A percentile compares a stretch with the other conserved stretches of the same genome.
Conservation (phyloP, 1,284 basidiomycete genomes). For the Puccinia coronata region DNA sequence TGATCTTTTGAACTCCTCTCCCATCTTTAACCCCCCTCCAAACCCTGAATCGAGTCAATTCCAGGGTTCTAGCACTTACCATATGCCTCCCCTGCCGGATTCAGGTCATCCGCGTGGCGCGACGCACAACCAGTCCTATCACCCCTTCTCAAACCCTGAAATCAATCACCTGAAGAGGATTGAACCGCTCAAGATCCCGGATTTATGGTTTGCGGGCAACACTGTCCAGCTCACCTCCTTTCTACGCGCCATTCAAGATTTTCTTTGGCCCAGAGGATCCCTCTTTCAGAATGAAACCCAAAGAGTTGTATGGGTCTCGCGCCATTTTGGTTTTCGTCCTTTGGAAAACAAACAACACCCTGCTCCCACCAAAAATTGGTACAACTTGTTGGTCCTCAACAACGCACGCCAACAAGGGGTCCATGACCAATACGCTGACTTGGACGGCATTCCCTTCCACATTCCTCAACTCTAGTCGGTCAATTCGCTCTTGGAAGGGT, state of each 20-base stretch:
- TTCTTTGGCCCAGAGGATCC: background rate
- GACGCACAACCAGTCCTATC: too few relatives aligned
- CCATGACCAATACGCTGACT: background rate
- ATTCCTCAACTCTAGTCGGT: background rate
- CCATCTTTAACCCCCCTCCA: too few relatives aligned
- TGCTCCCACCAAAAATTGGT: conserved; percentile 5
- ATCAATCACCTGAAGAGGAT: background rate
- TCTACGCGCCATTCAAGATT: background rate
- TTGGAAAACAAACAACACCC: background rate
- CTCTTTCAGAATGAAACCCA: background rate
- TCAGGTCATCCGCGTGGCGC: too few relatives aligned
- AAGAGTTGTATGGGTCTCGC: background rate
- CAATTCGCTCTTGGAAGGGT: background rate
- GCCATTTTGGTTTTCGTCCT: background rate
- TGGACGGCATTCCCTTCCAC: background rate
- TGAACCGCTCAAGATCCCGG: background rate
- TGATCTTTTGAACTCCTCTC: too few relatives aligned
- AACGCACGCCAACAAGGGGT: background rate
- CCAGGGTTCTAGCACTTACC: too few relatives aligned
- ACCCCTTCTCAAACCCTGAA: background rate
- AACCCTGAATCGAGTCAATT: too few relatives aligned
- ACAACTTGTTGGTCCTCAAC: background rate
- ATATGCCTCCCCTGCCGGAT: too few relatives aligned
- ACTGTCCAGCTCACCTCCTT: background rate
- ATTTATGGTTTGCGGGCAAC: conserved; percentile 8